Conservation (phyloP, 202 grass and related monocot species). For the Alloteropsis angusta region DNA sequence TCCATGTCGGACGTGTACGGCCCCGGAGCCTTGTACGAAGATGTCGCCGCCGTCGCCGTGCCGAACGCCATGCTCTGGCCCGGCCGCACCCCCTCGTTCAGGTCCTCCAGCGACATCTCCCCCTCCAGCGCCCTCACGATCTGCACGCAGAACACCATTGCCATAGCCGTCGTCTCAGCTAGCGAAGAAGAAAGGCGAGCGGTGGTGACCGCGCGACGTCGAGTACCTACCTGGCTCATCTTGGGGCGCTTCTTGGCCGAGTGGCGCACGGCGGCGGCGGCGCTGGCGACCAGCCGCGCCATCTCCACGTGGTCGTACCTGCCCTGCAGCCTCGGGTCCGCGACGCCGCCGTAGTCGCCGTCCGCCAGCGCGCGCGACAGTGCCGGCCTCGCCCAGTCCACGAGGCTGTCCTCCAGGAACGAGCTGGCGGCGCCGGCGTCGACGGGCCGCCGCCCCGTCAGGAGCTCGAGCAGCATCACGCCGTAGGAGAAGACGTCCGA, state of each 20-base stretch:
- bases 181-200: neutral
- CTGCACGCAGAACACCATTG: constrained; percentile 16
- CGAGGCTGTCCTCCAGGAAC: constrained; percentile 55
- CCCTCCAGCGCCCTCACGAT: constrained; percentile 80
- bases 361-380: constrained; percentile 60
- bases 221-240: constrained; percentile 86
- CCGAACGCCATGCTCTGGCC: constrained; percentile 57
- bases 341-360: constrained; percentile 61
- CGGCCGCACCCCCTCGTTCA: constrained; percentile 63
- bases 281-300: constrained; percentile 59
- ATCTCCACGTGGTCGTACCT: constrained; percentile 69
- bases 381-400: constrained; percentile 66
- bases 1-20: constrained; percentile 29
- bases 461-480: constrained; percentile 70
- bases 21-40: neutral
- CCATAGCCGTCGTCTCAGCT: neutral
- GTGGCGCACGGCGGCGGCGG: constrained; percentile 64
- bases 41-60: constrained; percentile 21
- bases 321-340: constrained; percentile 48
- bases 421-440: constrained; percentile 13
- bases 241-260: constrained; percentile 71
- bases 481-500: constrained; percentile 88
- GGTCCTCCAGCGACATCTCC: constrained; percentile 70
- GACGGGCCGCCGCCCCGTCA: constrained; percentile 64
- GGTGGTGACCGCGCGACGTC: neutral